Conservation (phyloP, 2,329 filamentous ascomycete species). For the Lachnellula hyalina region DNA sequence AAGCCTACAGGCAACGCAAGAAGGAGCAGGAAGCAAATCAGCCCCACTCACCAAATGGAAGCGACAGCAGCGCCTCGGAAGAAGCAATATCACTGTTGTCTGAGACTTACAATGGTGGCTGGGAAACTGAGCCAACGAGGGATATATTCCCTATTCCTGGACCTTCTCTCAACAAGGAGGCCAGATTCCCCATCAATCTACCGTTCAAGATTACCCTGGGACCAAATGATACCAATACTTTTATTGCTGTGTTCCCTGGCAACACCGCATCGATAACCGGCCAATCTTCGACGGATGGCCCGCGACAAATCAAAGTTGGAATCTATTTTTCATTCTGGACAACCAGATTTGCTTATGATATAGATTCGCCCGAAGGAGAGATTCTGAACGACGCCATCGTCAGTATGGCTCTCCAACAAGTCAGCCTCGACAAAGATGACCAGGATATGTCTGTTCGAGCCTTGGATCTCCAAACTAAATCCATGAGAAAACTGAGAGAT, state of each 20-base stretch:
- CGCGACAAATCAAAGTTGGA: conserved; percentile 4
- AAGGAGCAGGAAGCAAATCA: conserved; percentile 6
- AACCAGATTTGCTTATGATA: conserved; percentile 9
- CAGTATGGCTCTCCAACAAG: conserved; percentile 7
- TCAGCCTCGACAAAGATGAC: conserved; percentile 12
- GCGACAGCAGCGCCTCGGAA: neutral
- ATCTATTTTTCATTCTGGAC: conserved; percentile 13
- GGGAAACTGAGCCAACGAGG: neutral
- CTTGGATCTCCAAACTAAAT: conserved; percentile 11
- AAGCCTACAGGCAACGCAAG: conserved; percentile 12
- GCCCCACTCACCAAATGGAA: neutral
- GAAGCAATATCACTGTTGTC: neutral
- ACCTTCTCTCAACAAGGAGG: conserved; percentile 1
- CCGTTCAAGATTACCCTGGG: conserved; percentile 14
- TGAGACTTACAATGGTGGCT: neutral
- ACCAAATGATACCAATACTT: conserved; percentile 6
- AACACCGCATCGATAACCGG: neutral
- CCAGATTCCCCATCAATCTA: conserved; percentile 9
- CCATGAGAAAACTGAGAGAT: conserved; percentile 11
- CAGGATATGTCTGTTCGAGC: conserved; percentile 8
- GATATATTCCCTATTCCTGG: neutral
- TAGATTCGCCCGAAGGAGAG: conserved; percentile 6
- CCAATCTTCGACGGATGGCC: neutral
- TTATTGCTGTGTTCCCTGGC: conserved; percentile 11
- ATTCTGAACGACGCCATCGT: conserved; percentile 15